Evolutionary conservation across 345 rosid species (phyloP).

Genomic region (Eucalyptus viminalis): DNA sequence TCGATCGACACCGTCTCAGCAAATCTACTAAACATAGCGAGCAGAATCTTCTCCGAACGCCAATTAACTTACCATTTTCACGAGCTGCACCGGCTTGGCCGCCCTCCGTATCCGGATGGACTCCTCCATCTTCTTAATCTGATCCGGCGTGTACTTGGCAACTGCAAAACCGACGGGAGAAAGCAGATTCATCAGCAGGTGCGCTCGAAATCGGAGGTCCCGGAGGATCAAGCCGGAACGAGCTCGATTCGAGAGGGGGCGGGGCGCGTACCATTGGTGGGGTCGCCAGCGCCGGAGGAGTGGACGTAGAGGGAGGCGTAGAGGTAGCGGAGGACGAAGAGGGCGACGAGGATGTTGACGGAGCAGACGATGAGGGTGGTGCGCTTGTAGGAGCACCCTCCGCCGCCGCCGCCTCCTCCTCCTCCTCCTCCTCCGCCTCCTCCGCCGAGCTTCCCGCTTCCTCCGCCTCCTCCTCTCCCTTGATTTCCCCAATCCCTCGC

Average conservation of each 20-base stretch:
- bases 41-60: neutral
- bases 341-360: slow-evolving; percentile 85
- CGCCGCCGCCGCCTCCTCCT: neutral
- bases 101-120: slow-evolving; percentile 77
- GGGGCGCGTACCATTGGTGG: neutral
- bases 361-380: slow-evolving; percentile 75
- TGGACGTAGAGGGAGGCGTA: slow-evolving; percentile 67
- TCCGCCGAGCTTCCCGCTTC: slow-evolving; percentile 27
- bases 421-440: neutral
- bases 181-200: neutral
- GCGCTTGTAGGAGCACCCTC: slow-evolving; percentile 38
- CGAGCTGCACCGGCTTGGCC: slow-evolving; percentile 46
- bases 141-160: slow-evolving; percentile 64
- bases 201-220: neutral
- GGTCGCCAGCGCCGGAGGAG: slow-evolving; percentile 19
- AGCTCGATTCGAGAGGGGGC: neutral
- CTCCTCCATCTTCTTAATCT: slow-evolving; percentile 87
- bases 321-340: slow-evolving; percentile 77
- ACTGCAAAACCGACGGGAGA: slow-evolving; percentile 14
- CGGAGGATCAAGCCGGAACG: too few relatives aligned
- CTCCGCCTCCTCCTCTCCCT: neutral
- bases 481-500: slow-evolving; percentile 52
- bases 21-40: neutral
- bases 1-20: neutral
- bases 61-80: slow-evolving; percentile 33